phyloP scores from a whole-genome alignment of 495 filamentous ascomycete genomes.

The Trypethelium eluteriae region DNA sequence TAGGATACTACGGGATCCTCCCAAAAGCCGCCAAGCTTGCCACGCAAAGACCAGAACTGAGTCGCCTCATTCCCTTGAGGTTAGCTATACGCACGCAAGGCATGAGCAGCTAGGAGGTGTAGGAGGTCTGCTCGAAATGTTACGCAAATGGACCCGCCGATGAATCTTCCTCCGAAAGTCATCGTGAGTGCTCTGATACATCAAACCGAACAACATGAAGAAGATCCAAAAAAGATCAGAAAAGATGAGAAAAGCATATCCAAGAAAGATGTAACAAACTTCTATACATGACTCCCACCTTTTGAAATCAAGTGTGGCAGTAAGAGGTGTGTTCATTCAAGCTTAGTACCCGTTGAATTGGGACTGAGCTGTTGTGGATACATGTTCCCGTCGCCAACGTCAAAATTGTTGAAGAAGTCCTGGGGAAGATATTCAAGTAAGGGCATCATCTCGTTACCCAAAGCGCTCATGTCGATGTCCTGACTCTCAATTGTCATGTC shows the following conservation, averaged over 20 bases:
- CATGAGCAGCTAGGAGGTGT: neutral
- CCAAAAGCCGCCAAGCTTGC: neutral
- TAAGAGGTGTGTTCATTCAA: neutral
- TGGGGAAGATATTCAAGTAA: slow-evolving; percentile 64
- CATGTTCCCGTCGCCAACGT: slow-evolving; percentile 8
- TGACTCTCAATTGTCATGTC: slow-evolving; percentile 65
- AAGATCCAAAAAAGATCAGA: too few species aligned
- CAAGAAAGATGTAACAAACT: neutral
- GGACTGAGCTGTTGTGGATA: slow-evolving; percentile 8
- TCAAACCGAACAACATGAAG: too few species aligned
- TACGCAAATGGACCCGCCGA: too few species aligned
- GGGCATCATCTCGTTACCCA: slow-evolving; percentile 53
- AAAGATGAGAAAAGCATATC: too few species aligned
- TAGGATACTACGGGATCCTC: neutral
- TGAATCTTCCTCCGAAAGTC: too few species aligned
- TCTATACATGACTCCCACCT: neutral
- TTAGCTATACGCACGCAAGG: neutral
- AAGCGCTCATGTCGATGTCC: slow-evolving; percentile 56
- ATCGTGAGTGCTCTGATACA: too few species aligned
- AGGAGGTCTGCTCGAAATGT: neutral
- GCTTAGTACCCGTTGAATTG: neutral
- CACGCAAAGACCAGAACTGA: neutral
- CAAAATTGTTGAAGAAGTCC: slow-evolving; percentile 53
- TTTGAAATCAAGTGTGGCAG: neutral
- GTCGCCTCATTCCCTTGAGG: neutral